Evolutionary conservation across 169 alveolate species (phyloP).

Genomic region (Eimeria praecox): DNA sequence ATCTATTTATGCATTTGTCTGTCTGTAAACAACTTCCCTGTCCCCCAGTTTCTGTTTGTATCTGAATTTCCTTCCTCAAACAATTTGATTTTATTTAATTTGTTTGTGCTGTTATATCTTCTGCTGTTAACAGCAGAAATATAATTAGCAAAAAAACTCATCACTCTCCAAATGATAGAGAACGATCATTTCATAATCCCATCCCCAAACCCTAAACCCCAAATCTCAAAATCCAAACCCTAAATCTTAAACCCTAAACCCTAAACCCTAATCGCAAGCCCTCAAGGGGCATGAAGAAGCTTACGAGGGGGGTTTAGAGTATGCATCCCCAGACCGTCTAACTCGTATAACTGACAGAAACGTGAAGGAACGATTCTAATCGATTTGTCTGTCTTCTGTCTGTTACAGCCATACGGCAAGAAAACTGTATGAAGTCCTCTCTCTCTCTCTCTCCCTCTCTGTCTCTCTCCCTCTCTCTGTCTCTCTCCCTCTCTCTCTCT

Average conservation of each 20-base stretch:
- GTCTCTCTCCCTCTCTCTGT: no score
- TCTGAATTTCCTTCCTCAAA: not conserved
- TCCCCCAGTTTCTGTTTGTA: not conserved
- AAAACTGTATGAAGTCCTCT: no score
- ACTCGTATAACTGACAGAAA: not conserved
- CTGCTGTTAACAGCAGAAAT: not conserved
- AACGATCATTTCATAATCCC: no score
- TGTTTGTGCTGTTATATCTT: not conserved
- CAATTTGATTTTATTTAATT: not conserved
- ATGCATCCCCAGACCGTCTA: not conserved
- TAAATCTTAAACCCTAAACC: not conserved
- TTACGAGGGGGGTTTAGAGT: not conserved
- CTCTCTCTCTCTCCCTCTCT: not conserved
- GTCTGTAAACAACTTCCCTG: no score
- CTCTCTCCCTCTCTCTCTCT: not conserved
- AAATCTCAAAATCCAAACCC: not conserved
- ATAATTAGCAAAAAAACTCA: no score
- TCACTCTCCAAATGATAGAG: no score
- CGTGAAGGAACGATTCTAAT: not conserved
- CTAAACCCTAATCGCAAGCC: not conserved
- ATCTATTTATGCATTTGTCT: no score
- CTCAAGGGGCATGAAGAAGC: not conserved
- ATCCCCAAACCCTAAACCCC: not conserved
- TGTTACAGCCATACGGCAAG: no score
- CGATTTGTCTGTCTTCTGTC: not conserved